phyloP scores from a whole-genome alignment of 1,139 yeast species.

The Kodamaea arcana region DNA sequence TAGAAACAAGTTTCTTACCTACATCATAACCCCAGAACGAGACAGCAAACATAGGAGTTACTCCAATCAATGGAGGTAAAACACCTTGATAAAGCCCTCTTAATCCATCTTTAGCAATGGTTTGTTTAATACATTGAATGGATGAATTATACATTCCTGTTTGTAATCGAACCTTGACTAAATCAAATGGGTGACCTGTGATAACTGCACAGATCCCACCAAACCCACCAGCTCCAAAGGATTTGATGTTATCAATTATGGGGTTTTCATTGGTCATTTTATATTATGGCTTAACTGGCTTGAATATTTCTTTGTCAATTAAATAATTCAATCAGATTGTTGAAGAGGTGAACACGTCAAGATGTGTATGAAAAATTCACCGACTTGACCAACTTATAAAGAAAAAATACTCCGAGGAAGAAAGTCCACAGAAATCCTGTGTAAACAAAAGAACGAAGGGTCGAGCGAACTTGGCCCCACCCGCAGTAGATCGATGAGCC shows the following conservation, averaged over 20 bases:
- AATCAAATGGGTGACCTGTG: slow-evolving; percentile 95
- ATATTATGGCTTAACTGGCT: no score
- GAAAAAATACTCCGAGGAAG: no score
- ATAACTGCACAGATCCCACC: slow-evolving; percentile 67
- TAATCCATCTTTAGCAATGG: slow-evolving; percentile 69
- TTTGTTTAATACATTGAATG: slow-evolving; percentile 61
- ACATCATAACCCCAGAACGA: slow-evolving; percentile 98
- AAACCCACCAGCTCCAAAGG: slow-evolving; percentile 85
- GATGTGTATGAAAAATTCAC: no score
- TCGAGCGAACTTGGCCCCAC: no score
- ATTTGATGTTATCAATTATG: slow-evolving; percentile 56
- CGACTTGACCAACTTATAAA: no score
- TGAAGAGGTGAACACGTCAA: no score
- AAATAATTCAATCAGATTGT: background rate
- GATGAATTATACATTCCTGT: slow-evolving; percentile 64
- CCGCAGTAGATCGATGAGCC: no score
- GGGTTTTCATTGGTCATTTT: no score
- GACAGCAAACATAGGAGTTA: slow-evolving; percentile 97
- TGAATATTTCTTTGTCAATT: background rate
- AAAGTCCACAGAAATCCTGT: no score
- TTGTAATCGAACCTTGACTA: slow-evolving; percentile 88
- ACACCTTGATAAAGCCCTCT: slow-evolving; percentile 84
- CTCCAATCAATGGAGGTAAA: slow-evolving; percentile 86
- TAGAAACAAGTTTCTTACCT: slow-evolving; percentile 71
- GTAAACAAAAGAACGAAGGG: no score